A percentile compares a stretch with the other conserved stretches of the same genome.
These are phyloP conservation scores for Kalmusia sp. DNA, from an alignment of 2,329 filamentous ascomycete species.

Conservation along the genomic window DNA sequence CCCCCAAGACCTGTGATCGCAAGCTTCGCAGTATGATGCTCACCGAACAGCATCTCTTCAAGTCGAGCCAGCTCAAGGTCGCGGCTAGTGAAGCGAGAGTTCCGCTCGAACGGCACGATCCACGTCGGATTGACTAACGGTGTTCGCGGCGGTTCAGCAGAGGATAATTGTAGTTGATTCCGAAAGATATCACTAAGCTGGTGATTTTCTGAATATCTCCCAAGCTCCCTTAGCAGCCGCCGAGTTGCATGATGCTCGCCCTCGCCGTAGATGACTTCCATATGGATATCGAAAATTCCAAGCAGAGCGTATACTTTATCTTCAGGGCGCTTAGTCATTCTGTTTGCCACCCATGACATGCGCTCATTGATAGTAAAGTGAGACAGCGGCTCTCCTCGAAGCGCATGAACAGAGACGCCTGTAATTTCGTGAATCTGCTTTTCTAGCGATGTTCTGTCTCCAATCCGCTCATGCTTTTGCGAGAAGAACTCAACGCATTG, in stretches of 20 bases:
- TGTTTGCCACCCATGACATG: constrained; percentile 11
- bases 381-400: constrained; percentile 1
- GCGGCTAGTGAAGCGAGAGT: constrained; percentile 1
- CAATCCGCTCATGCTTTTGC: not conserved
- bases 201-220: constrained; percentile 12
- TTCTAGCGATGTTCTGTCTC: constrained; percentile 1
- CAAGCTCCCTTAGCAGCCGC: constrained; percentile 21
- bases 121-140: not conserved
- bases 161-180: constrained; percentile 11
- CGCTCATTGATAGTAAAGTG: constrained; percentile 12
- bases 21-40: constrained; percentile 5
- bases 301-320: constrained; percentile 17
- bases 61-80: not conserved
- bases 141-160: constrained; percentile 10
- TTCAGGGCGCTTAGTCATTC: constrained; percentile 16
- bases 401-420: constrained; percentile 1
- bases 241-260: constrained; percentile 19
- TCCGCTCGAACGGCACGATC: not conserved
- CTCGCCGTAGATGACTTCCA: constrained; percentile 12
- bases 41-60: not conserved
- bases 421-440: constrained; percentile 12
- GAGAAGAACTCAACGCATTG: constrained; percentile 3
- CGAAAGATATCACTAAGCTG: constrained; percentile 11
- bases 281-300: constrained; percentile 19
- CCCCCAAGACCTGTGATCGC: too few species aligned